Percentiles rank a stretch among this genome's conserved stretches.
Conservation (phyloP, 2,329 filamentous ascomycete genomes). For the Nemania sp. region DNA sequence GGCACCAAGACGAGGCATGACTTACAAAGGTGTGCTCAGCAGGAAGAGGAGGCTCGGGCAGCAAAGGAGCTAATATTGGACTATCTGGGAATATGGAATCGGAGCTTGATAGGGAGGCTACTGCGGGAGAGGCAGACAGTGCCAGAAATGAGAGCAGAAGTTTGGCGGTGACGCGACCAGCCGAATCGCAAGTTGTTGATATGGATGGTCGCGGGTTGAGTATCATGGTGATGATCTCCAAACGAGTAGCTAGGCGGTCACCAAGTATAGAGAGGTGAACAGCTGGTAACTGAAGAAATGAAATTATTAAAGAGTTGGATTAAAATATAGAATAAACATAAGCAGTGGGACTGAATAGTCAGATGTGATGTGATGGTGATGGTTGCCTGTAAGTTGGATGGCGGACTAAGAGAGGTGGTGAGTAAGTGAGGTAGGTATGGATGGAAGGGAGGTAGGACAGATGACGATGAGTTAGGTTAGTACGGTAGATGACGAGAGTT, state of each 20-base stretch:
- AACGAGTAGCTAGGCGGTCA: background rate
- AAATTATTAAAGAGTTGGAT: background rate
- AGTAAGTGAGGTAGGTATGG: background rate
- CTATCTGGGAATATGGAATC: constrained; percentile 52
- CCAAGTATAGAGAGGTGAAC: constrained; percentile 1
- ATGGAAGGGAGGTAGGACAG: constrained; percentile 11
- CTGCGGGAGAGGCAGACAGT: constrained; percentile 52
- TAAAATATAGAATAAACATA: background rate
- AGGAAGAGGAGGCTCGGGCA: constrained; percentile 52
- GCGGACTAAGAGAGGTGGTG: background rate
- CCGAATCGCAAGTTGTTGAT: constrained; percentile 54
- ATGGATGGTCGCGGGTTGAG: constrained; percentile 34
- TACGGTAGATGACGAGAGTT: background rate
- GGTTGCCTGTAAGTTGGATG: constrained; percentile 2
- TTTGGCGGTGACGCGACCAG: constrained; percentile 65
- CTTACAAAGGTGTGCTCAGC: constrained; percentile 61
- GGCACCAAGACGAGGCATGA: constrained; percentile 14
- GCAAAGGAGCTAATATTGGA: constrained; percentile 45
- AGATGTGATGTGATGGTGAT: background rate
- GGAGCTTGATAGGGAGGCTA: constrained; percentile 43
- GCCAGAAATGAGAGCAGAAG: constrained; percentile 71
- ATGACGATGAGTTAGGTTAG: constrained; percentile 16
- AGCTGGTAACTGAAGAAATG: background rate
- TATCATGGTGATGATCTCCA: constrained; percentile 31
- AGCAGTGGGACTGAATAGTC: background rate